Evolutionary conservation across 1,139 yeast genomes (phyloP).

Genomic region (Wickerhamomyces sp.): DNA sequence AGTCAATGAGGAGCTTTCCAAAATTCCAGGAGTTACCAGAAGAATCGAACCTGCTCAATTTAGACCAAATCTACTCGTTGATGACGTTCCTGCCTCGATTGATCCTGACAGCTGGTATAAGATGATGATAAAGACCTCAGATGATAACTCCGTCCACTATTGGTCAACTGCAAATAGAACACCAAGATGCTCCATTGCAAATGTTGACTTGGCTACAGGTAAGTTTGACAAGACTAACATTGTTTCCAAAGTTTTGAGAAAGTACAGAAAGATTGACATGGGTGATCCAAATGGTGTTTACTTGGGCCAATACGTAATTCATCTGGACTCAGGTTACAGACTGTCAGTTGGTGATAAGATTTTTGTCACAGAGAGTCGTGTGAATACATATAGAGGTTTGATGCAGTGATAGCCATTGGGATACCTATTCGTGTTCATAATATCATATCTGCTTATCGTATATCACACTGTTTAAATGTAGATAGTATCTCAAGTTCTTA

Average conservation of each 20-base stretch:
- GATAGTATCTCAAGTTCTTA: conserved; percentile 37
- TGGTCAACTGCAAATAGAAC: conserved; percentile 26
- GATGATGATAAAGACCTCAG: conserved; percentile 21
- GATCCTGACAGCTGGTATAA: conserved; percentile 35
- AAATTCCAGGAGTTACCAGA: conserved; percentile 14
- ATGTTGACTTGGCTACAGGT: conserved; percentile 31
- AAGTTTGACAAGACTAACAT: conserved; percentile 26
- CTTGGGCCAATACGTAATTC: conserved; percentile 35
- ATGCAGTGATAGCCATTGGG: not conserved
- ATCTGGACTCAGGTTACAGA: conserved; percentile 23
- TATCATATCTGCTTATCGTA: conserved; percentile 17
- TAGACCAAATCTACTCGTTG: conserved; percentile 36
- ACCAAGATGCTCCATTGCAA: conserved; percentile 36
- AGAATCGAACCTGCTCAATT: conserved; percentile 27
- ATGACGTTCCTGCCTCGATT: conserved; percentile 27
- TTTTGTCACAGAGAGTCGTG: conserved; percentile 10
- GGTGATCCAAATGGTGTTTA: conserved; percentile 29
- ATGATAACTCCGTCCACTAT: conserved; percentile 14
- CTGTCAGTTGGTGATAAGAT: conserved; percentile 28
- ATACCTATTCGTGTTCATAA: not conserved
- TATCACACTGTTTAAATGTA: conserved; percentile 40
- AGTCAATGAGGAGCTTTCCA: conserved; percentile 23
- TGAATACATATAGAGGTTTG: not conserved
- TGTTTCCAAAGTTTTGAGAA: conserved; percentile 31
- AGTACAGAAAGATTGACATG: conserved; percentile 34